Base-by-base conservation (phyloP, 1,284 basidiomycete genomes). In the Cutaneotrichosporon sp. region DNA sequence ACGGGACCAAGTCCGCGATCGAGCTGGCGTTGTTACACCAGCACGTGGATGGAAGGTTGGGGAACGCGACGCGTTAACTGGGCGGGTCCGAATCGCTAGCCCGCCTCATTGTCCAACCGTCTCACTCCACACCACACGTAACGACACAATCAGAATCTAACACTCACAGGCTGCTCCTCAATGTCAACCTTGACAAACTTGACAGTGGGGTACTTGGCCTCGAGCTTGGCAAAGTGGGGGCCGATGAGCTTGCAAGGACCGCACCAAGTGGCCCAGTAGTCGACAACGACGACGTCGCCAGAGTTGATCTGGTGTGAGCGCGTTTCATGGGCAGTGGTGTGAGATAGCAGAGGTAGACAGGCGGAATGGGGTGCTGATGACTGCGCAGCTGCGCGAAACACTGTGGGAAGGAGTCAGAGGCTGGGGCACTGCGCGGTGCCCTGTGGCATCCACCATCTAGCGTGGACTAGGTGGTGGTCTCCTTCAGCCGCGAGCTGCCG, bases 101-200 rank as follows among this genome's bases (percentile, higher is more conserved):
- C 38, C 11, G 38, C 13, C 38, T 14, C 14, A 16, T 14, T 11
- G 38, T 40, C 38, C 16, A 11, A 40, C 38, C 2, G 16, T 40
- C 38, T 14, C 38, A 11, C 10, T 40, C 38, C 42, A 46, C 4
- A 18, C 7, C 1, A 46, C 42, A 13, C 18, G 31, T 31, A 34
- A 14, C 32, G 14, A 31, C 26, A 30, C 22, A 31, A 55, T 1
- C 18, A 11, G 14, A 31, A 13, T 9, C 31, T 5, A 55, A 21
- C 31, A 69, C 67, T 63, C 66, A 76, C 75, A 56, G 72, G 67
- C 56, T 75, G 72, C 66, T 78, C 84, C 74, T 92, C 90, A 58
- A 90, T 86, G 78, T 92, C 89, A 71, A 94, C 89, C 82, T 93
- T 93, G 85, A 88, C 90, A 81, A 89, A 90, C 62, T 81, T 83